phyloP scores from a whole-genome alignment of 768 basidiomycete species.

The Boletus pseudo-olivaceus region DNA sequence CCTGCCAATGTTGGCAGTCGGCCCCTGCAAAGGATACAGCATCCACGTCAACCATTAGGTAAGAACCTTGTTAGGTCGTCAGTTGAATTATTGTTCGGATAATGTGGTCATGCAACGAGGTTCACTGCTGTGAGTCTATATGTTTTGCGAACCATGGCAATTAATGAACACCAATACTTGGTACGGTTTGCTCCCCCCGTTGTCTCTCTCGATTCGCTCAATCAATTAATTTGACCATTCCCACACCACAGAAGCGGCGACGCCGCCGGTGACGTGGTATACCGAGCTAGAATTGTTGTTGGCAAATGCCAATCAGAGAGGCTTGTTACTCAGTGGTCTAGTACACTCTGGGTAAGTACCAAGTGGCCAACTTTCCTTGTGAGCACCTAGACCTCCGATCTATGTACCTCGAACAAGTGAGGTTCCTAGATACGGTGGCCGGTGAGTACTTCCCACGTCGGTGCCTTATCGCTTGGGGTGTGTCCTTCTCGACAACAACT shows the following conservation, averaged over 20 bases:
- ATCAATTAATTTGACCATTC: slow-evolving; percentile 1
- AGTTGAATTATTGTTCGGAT: not conserved
- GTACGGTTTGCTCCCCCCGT: not conserved
- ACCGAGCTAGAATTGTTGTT: not conserved
- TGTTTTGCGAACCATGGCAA: not conserved
- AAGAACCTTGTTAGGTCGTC: slow-evolving; percentile 2
- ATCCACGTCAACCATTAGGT: slow-evolving; percentile 13
- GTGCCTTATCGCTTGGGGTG: not conserved
- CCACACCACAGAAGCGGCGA: slow-evolving; percentile 1
- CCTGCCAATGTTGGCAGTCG: not conserved
- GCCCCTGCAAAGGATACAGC: slow-evolving; percentile 13
- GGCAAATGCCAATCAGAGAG: slow-evolving; percentile 5
- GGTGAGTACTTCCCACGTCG: not conserved
- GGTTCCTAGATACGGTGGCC: not conserved
- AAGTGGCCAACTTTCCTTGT: not conserved
- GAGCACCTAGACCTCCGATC: not conserved
- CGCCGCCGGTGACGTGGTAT: slow-evolving; percentile 6
- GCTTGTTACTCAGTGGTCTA: not conserved
- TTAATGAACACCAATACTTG: not conserved
- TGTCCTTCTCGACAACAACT: not conserved
- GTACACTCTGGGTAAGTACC: slow-evolving; percentile 5
- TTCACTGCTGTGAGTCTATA: not conserved
- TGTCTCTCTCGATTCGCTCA: not conserved
- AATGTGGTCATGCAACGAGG: slow-evolving; percentile 10
- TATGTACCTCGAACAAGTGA: not conserved